These are phyloP conservation scores for Knufia petricola DNA, from an alignment of 2,329 filamentous ascomycete species.

Conservation along the genomic window DNA sequence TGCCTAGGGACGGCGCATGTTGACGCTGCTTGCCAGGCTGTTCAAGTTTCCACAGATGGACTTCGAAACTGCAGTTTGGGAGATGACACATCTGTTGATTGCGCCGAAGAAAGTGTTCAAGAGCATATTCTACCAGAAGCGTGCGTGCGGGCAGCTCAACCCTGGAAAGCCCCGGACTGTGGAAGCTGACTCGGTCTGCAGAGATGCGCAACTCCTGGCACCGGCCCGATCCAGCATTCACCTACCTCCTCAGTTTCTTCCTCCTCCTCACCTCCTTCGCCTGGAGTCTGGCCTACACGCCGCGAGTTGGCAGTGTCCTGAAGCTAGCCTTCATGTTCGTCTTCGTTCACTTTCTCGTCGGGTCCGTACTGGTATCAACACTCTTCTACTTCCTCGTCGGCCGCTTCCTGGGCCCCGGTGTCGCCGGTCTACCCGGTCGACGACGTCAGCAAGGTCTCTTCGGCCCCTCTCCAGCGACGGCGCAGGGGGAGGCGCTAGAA, in stretches of 20 bases:
- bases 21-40: conserved; percentile 33
- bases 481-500: conserved; percentile 47
- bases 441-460: conserved; percentile 47
- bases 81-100: conserved; percentile 59
- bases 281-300: conserved; percentile 50
- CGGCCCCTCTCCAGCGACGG: conserved; percentile 38
- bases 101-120: conserved; percentile 62
- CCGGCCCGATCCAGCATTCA: conserved; percentile 59
- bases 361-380: conserved; percentile 50
- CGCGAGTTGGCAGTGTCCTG: conserved; percentile 37
- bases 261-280: conserved; percentile 46
- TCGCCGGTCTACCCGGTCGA: conserved; percentile 37
- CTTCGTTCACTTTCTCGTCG: conserved; percentile 51
- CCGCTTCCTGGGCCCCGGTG: conserved; percentile 48
- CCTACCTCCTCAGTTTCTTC: conserved; percentile 60
- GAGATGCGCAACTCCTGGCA: conserved; percentile 64
- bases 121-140: conserved; percentile 56
- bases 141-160: conserved; percentile 42
- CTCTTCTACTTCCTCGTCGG: conserved; percentile 57
- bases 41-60: conserved; percentile 68
- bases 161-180: conserved; percentile 9
- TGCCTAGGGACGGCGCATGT: conserved; percentile 5
- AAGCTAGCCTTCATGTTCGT: conserved; percentile 42
- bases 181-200: conserved; percentile 23
- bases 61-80: conserved; percentile 65